A percentile compares a stretch with the other conserved stretches of the same genome.
These are phyloP conservation scores for Capronia americana DNA, from an alignment of 2,329 filamentous ascomycete species.

Conservation along the genomic window DNA sequence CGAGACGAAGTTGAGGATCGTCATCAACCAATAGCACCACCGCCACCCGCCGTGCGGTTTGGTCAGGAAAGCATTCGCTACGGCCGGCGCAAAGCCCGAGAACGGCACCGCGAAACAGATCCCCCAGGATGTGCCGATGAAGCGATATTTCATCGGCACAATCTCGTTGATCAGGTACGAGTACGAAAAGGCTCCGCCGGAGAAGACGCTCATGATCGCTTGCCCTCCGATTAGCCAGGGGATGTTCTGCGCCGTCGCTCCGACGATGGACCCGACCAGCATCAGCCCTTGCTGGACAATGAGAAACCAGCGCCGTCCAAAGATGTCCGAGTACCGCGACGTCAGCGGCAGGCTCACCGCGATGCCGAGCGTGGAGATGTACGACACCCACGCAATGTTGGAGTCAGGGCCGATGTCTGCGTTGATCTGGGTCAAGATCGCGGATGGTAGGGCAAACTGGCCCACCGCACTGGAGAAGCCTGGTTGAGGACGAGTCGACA, in stretches of 20 bases:
- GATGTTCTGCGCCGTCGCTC: conserved; percentile 46
- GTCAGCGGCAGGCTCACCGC: conserved; percentile 43
- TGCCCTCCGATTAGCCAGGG: conserved; percentile 45
- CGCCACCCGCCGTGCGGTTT: conserved; percentile 1
- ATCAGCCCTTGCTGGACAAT: conserved; percentile 43
- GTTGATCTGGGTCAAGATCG: conserved; percentile 41
- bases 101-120: conserved; percentile 4
- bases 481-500: not conserved
- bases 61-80: conserved; percentile 1
- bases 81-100: conserved; percentile 1
- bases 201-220: not conserved
- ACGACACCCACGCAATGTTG: conserved; percentile 43
- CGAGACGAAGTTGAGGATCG: conserved; percentile 1
- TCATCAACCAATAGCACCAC: conserved; percentile 5
- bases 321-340: conserved; percentile 46
- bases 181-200: not conserved
- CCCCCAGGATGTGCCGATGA: conserved; percentile 1
- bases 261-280: conserved; percentile 48
- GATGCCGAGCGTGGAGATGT: conserved; percentile 40
- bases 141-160: conserved; percentile 13
- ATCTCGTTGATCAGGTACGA: conserved; percentile 4
- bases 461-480: conserved; percentile 1
- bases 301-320: conserved; percentile 47
- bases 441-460: conserved; percentile 34
- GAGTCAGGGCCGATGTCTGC: conserved; percentile 42